Conservation (phyloP, 1,139 yeast genomes). For the Sugiyamaella pinicola region DNA sequence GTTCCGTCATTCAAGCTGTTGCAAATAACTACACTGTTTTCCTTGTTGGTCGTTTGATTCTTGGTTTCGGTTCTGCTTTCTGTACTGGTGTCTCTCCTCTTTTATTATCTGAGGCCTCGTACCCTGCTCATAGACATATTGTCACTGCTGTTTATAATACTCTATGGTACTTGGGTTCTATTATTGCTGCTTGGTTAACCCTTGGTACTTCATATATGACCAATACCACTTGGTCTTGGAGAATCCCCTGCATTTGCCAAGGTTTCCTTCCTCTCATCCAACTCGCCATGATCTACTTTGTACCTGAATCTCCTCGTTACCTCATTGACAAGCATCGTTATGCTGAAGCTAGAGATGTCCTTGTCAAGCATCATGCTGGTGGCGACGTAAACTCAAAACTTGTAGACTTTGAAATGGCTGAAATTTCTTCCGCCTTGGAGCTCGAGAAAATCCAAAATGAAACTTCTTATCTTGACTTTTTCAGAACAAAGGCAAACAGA, state of each 20-base stretch:
- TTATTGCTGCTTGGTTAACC: conserved; percentile 58
- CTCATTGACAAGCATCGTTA: conserved; percentile 69
- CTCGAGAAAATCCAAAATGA: conserved; percentile 24
- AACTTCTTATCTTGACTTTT: conserved; percentile 40
- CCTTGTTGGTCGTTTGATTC: conserved; percentile 85
- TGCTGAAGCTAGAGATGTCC: conserved; percentile 66
- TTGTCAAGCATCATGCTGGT: conserved; percentile 40
- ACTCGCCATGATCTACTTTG: conserved; percentile 33
- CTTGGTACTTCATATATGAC: conserved; percentile 45
- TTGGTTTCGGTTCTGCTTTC: conserved; percentile 96
- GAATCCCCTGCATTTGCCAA: conserved; percentile 49
- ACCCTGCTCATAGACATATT: conserved; percentile 50
- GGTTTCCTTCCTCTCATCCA: conserved; percentile 47
- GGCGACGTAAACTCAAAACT: conserved; percentile 27
- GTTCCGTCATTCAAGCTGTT: conserved; percentile 80
- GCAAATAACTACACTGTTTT: conserved; percentile 84
- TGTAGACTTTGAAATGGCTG: conserved; percentile 29
- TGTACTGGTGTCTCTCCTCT: conserved; percentile 39
- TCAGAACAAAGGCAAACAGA: conserved; percentile 43
- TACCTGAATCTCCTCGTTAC: conserved; percentile 71
- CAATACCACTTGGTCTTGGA: conserved; percentile 47
- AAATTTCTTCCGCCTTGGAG: conserved; percentile 25
- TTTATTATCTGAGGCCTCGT: conserved; percentile 44
- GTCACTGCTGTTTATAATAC: conserved; percentile 53
- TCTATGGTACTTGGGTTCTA: conserved; percentile 57